phyloP scores from a whole-genome alignment of 2,329 filamentous ascomycete species.

The Coccinonectria pachysandricola region DNA sequence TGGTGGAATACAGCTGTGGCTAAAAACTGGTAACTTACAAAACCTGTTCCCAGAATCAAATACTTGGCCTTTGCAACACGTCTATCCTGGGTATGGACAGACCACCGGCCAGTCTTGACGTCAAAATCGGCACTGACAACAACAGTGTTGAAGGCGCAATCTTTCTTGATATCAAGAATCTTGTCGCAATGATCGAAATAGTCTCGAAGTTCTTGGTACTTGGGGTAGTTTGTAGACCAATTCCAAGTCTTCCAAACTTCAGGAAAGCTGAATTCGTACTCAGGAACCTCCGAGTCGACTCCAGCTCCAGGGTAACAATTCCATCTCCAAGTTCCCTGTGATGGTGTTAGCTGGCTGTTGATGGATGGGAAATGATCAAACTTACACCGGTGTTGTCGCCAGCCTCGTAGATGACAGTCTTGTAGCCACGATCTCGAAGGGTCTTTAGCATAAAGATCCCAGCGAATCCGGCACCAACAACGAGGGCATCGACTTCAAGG shows the following conservation, averaged over 20 bases:
- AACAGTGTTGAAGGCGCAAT: constrained; percentile 44
- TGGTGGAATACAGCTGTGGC: too few relatives aligned
- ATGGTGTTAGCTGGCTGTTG: too few relatives aligned
- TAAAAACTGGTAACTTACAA: constrained; percentile 25
- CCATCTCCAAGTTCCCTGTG: too few relatives aligned
- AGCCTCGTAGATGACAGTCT: constrained; percentile 40
- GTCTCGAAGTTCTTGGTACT: constrained; percentile 37
- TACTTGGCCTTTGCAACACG: constrained; percentile 38
- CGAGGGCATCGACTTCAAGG: constrained; percentile 32
- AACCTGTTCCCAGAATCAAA: constrained; percentile 43
- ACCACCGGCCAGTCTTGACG: constrained; percentile 36
- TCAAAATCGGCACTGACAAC: constrained; percentile 44
- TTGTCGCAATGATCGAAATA: constrained; percentile 53
- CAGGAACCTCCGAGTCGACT: constrained; percentile 43
- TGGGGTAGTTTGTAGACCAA: constrained; percentile 44
- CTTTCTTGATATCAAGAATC: constrained; percentile 43
- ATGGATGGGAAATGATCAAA: neutral
- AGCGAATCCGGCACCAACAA: constrained; percentile 37
- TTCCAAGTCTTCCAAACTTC: constrained; percentile 45
- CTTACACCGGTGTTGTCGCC: constrained; percentile 33
- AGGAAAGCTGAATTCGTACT: constrained; percentile 44
- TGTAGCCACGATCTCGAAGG: constrained; percentile 38
- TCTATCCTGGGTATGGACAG: constrained; percentile 38
- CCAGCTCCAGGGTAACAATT: constrained; percentile 45
- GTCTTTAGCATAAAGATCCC: constrained; percentile 42